Percentiles rank a stretch among this genome's conserved stretches.
Evolutionary conservation across 2,329 filamentous ascomycete species (phyloP).

Genomic region (Nemania diffusa): DNA sequence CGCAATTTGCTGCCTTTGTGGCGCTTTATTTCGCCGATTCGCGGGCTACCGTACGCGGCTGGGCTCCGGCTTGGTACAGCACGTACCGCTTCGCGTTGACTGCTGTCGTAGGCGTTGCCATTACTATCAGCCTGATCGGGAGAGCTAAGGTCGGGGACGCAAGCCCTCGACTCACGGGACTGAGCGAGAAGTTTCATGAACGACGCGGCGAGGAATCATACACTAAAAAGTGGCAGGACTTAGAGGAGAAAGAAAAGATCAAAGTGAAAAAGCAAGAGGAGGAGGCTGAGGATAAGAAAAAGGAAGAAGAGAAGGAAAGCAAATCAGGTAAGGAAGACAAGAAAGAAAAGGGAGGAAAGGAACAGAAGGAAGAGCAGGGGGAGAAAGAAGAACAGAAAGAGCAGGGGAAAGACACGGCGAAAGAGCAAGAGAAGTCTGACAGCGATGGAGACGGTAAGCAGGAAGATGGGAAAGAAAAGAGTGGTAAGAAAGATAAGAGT

Average conservation of each 20-base stretch:
- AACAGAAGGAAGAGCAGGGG: conserved; percentile 12
- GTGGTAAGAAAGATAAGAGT: conserved; percentile 4
- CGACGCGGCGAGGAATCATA: conserved; percentile 50
- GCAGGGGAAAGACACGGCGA: not conserved
- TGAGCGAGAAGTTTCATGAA: conserved; percentile 54
- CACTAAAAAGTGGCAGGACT: conserved; percentile 57
- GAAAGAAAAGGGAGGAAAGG: not conserved
- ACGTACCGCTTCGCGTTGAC: conserved; percentile 93
- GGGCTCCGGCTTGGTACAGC: conserved; percentile 86
- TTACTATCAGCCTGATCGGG: conserved; percentile 83
- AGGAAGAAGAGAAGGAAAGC: conserved; percentile 39
- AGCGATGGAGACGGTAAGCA: not conserved
- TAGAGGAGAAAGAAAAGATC: conserved; percentile 50
- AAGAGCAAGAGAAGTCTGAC: not conserved
- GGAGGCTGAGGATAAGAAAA: conserved; percentile 44
- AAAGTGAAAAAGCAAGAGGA: conserved; percentile 49
- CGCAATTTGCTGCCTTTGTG: conserved; percentile 86
- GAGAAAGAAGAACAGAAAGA: not conserved
- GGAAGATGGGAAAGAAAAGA: not conserved
- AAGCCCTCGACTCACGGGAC: conserved; percentile 50
- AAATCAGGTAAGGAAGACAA: conserved; percentile 17
- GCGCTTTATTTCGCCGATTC: conserved; percentile 87
- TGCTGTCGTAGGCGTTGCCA: conserved; percentile 84
- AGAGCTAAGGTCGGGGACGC: conserved; percentile 75
- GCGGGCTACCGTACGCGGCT: conserved; percentile 76